Evolutionary conservation across 257 asterid genomes (phyloP).

Genomic region (Pogostemon cablin): DNA sequence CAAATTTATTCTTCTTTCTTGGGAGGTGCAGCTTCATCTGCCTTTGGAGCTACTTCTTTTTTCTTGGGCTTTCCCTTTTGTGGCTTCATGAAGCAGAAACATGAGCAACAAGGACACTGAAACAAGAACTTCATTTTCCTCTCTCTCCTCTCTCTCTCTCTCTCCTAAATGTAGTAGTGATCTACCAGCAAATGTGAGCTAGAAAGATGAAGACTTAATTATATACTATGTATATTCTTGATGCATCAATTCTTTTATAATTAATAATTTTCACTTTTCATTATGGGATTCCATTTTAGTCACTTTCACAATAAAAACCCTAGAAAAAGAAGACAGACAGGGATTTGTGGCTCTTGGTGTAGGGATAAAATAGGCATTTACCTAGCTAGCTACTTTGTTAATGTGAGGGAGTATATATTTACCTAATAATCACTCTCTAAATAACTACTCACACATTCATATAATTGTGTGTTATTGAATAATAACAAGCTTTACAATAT

Average conservation of each 20-base stretch:
- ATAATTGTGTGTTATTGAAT: neutral
- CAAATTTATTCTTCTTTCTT: neutral
- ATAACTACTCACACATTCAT: neutral
- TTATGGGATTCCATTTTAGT: slow-evolving; percentile 49
- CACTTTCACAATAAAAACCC: slow-evolving; percentile 41
- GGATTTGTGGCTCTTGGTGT: slow-evolving; percentile 8
- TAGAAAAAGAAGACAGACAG: slow-evolving; percentile 4
- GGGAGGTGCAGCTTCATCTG: slow-evolving; percentile 21
- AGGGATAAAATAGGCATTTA: neutral
- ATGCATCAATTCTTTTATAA: neutral
- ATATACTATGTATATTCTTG: neutral
- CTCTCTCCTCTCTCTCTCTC: neutral
- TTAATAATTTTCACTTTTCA: neutral
- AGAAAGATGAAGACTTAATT: slow-evolving; percentile 14
- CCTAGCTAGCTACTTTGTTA: too few species aligned
- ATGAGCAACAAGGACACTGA: slow-evolving; percentile 83
- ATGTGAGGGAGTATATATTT: too few species aligned
- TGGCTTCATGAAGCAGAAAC: slow-evolving; percentile 82
- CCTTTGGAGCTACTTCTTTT: slow-evolving; percentile 20
- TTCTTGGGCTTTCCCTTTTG: slow-evolving; percentile 57
- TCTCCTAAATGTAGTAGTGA: neutral
- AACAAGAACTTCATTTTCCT: slow-evolving; percentile 70
- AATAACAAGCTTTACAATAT: neutral
- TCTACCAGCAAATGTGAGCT: neutral
- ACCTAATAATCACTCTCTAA: neutral